Conservation (phyloP, 768 basidiomycete species). For the Boletus subcaerulescens region DNA sequence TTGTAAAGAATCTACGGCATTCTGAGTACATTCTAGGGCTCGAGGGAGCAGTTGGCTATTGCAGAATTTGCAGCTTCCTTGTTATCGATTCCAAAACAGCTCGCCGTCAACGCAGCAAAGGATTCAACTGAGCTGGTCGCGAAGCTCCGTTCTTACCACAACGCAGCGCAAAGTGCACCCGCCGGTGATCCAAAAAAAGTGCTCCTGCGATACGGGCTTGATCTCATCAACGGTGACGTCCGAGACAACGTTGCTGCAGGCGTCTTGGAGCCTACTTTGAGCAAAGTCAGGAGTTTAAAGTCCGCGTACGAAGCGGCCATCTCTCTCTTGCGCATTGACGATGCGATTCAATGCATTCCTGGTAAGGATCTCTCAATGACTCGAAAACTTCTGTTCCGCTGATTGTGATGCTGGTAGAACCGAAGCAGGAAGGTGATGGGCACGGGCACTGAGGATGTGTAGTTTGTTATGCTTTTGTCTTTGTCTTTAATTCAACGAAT, state of each 20-base stretch:
- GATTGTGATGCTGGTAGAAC: slow-evolving; percentile 45
- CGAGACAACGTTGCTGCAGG: slow-evolving; percentile 93
- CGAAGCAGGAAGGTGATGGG: slow-evolving; percentile 66
- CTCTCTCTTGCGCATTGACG: slow-evolving; percentile 91
- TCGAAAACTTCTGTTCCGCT: slow-evolving; percentile 13
- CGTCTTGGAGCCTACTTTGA: slow-evolving; percentile 93
- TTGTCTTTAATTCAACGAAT: background rate
- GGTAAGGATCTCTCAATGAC: slow-evolving; percentile 46
- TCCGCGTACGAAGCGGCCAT: slow-evolving; percentile 96
- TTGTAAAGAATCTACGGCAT: background rate
- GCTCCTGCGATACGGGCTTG: slow-evolving; percentile 89
- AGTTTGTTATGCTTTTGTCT: slow-evolving; percentile 5
- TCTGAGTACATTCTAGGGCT: slow-evolving; percentile 59
- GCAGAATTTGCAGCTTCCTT: slow-evolving; percentile 97
- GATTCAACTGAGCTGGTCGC: slow-evolving; percentile 97
- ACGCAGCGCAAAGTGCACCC: slow-evolving; percentile 91
- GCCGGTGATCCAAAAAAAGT: slow-evolving; percentile 88
- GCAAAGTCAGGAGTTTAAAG: slow-evolving; percentile 96
- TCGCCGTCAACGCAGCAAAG: slow-evolving; percentile 97
- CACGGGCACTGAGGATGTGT: slow-evolving; percentile 61
- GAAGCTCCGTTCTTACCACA: slow-evolving; percentile 95
- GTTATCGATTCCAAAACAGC: slow-evolving; percentile 92
- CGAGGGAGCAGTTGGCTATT: slow-evolving; percentile 96
- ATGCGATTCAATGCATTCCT: slow-evolving; percentile 88
- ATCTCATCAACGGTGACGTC: slow-evolving; percentile 91